Percentiles rank a stretch among this genome's conserved stretches.
These are phyloP conservation scores for Plasmodium vivax DNA, from an alignment of 169 alveolate genomes.

Conservation along the genomic window DNA sequence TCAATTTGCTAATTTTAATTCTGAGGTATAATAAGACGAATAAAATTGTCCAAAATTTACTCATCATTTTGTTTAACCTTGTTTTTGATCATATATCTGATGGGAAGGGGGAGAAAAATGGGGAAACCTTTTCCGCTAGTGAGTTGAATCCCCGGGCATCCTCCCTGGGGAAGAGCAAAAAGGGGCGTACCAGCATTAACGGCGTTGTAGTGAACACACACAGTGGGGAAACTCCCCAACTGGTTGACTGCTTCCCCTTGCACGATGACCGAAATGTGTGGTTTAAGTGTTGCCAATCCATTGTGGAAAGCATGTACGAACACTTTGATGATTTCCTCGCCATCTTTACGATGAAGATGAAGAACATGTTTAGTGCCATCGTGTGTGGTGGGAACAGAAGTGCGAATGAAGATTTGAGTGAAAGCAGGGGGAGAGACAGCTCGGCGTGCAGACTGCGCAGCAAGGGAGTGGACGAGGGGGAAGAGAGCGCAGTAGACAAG, in stretches of 20 bases:
- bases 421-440: neutral
- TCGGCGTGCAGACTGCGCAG: constrained; percentile 6
- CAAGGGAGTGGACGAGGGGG: neutral
- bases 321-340: constrained; percentile 48
- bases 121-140: neutral
- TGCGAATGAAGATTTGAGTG: neutral
- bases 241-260: neutral
- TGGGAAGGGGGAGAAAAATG: neutral
- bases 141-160: neutral
- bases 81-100: constrained; percentile 36
- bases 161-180: neutral
- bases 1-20: constrained; percentile 38
- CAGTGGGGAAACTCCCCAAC: neutral
- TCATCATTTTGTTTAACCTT: constrained; percentile 38
- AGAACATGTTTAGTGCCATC: neutral
- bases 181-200: neutral
- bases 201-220: neutral
- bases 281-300: constrained; percentile 60
- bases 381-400: neutral
- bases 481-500: neutral
- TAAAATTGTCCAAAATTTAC: constrained; percentile 32
- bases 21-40: constrained; percentile 53
- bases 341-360: constrained; percentile 33
- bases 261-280: constrained; percentile 28
- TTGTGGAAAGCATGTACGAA: constrained; percentile 67